Percentiles rank a stretch among this genome's conserved stretches.
phyloP scores from a whole-genome alignment of 306 rosid genomes.

The Trifolium subterraneum region DNA sequence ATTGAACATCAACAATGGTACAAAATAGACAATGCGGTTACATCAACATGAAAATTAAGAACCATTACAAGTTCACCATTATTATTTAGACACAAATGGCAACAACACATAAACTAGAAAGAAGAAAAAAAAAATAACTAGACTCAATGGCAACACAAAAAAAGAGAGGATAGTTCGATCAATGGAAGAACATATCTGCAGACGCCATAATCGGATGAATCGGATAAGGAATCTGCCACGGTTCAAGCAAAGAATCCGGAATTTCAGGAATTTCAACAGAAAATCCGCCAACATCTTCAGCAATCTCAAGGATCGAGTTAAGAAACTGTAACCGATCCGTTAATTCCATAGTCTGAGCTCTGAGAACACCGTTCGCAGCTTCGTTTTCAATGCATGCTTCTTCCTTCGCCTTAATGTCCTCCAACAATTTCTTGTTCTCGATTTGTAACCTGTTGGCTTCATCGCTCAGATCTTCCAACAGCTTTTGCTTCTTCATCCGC shows the following conservation, averaged over 20 bases:
- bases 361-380: slow-evolving; percentile 62
- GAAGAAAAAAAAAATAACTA: neutral
- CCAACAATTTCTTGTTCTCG: slow-evolving; percentile 53
- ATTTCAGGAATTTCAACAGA: slow-evolving; percentile 74
- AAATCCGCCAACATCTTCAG: slow-evolving; percentile 75
- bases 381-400: slow-evolving; percentile 58
- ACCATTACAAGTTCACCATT: neutral
- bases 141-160: neutral
- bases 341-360: slow-evolving; percentile 70
- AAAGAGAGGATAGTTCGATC: slow-evolving; percentile 28
- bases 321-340: slow-evolving; percentile 74
- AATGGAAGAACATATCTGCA: slow-evolving; percentile 60
- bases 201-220: slow-evolving; percentile 59
- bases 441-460: slow-evolving; percentile 59
- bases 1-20: neutral
- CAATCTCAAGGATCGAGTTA: slow-evolving; percentile 71
- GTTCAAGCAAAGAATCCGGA: slow-evolving; percentile 70
- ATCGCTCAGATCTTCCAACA: slow-evolving; percentile 68
- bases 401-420: slow-evolving; percentile 61
- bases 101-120: neutral
- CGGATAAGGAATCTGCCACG: slow-evolving; percentile 67
- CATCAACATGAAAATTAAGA: neutral
- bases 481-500: slow-evolving; percentile 93
- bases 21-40: neutral
- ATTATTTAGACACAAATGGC: slow-evolving; percentile 31